phyloP scores from a whole-genome alignment of 805 yeast species.

The Cyberlindnera nakhonratchasimensis region DNA sequence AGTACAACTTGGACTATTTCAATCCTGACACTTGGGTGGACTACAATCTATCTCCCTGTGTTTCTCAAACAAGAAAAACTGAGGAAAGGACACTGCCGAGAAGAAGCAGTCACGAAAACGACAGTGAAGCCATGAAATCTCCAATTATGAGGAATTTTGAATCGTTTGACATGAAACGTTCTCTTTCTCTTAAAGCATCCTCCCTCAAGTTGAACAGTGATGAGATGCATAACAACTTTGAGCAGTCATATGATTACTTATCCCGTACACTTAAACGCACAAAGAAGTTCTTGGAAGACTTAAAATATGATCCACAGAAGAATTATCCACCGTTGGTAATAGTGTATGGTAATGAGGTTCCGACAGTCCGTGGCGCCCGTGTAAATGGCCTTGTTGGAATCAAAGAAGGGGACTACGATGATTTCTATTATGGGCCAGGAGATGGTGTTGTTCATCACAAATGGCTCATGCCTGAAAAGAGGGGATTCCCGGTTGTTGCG shows the following conservation, averaged over 20 bases:
- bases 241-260: slow-evolving; percentile 65
- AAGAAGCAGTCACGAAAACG: slow-evolving; percentile 1
- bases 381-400: slow-evolving; percentile 63
- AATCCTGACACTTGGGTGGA: slow-evolving; percentile 79
- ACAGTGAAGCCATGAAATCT: not conserved
- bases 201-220: slow-evolving; percentile 2
- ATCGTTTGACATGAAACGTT: slow-evolving; percentile 19
- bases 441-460: slow-evolving; percentile 89
- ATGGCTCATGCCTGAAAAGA: slow-evolving; percentile 75
- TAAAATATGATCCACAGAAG: slow-evolving; percentile 49
- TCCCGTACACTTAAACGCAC: slow-evolving; percentile 57
- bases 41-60: slow-evolving; percentile 72
- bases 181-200: slow-evolving; percentile 16
- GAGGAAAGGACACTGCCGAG: slow-evolving; percentile 9
- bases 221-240: slow-evolving; percentile 31
- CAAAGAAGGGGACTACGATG: slow-evolving; percentile 65
- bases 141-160: slow-evolving; percentile 8
- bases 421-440: slow-evolving; percentile 83
- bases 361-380: slow-evolving; percentile 79
- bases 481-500: slow-evolving; percentile 71
- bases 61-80: slow-evolving; percentile 32
- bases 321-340: slow-evolving; percentile 81
- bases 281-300: slow-evolving; percentile 50
- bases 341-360: slow-evolving; percentile 77
- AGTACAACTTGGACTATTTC: slow-evolving; percentile 68